Percentiles rank a stretch among this genome's conserved stretches.
Conservation (phyloP, 2,329 filamentous ascomycete species). For the Ophiocordyceps unilateralis region DNA sequence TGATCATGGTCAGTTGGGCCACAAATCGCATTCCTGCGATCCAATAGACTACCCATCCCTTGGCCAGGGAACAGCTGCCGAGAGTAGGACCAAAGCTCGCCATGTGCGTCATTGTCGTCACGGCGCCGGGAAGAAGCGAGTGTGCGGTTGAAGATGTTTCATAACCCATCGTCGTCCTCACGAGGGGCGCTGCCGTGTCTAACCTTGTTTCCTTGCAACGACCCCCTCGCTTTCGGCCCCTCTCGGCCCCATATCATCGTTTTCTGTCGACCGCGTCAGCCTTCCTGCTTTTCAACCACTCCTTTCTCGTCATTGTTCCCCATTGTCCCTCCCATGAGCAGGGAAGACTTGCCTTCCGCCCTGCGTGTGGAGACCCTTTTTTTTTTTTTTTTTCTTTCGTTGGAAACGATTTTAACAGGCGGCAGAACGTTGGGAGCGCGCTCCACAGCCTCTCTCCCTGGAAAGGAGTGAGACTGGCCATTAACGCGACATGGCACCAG, state of each 20-base stretch:
- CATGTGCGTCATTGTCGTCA: no score
- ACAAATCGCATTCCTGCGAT: not conserved
- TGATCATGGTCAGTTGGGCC: not conserved
- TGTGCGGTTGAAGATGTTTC: slow-evolving; percentile 1
- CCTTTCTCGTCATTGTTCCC: no score
- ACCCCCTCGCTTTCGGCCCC: not conserved
- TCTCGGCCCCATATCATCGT: not conserved
- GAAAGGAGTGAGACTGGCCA: not conserved
- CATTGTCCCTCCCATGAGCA: not conserved
- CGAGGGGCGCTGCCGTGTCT: not conserved
- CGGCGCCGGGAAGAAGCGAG: not conserved
- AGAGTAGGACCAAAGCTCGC: no score
- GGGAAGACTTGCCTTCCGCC: not conserved
- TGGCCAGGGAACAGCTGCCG: not conserved
- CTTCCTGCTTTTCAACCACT: not conserved
- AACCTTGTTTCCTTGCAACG: not conserved
- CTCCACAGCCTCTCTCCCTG: not conserved
- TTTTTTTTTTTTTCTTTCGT: not conserved
- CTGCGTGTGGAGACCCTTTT: not conserved
- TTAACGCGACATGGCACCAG: not conserved
- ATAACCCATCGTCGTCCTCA: not conserved
- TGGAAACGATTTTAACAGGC: not conserved
- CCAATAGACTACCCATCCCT: not conserved
- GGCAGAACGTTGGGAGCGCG: not conserved
- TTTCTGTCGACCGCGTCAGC: not conserved